phyloP scores from a whole-genome alignment of 2,329 filamentous ascomycete species.

The Fusarium zealandicum region DNA sequence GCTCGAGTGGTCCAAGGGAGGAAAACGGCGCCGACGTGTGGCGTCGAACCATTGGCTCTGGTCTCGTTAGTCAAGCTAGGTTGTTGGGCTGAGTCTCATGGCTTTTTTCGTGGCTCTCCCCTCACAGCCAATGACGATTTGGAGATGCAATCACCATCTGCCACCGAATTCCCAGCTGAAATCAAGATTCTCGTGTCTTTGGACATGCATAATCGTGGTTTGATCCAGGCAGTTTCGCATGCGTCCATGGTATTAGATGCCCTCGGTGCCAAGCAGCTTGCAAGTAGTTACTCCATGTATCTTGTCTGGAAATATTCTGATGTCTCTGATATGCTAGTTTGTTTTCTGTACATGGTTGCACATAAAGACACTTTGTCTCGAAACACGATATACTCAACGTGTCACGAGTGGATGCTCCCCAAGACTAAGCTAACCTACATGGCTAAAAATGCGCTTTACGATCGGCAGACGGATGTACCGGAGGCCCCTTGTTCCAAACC shows the following conservation, averaged over 20 bases:
- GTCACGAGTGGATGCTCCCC: background rate
- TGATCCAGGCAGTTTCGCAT: background rate
- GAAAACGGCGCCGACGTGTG: conserved; percentile 28
- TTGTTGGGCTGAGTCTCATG: conserved; percentile 35
- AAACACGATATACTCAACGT: too few relatives aligned
- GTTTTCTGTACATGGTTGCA: too few relatives aligned
- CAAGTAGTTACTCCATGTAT: too few relatives aligned
- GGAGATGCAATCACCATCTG: conserved; percentile 8
- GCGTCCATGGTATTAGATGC: background rate
- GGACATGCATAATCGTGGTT: background rate
- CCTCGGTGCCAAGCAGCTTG: too few relatives aligned
- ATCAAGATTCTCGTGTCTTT: background rate
- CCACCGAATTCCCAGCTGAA: conserved; percentile 19
- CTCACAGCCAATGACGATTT: conserved; percentile 15
- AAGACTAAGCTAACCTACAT: background rate
- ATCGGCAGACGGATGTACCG: conserved; percentile 4
- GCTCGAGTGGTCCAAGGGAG: conserved; percentile 16
- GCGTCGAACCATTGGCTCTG: conserved; percentile 32
- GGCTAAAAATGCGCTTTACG: background rate
- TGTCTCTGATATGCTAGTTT: too few relatives aligned
- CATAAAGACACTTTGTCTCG: too few relatives aligned
- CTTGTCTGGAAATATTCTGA: too few relatives aligned
- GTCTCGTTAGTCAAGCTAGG: conserved; percentile 17
- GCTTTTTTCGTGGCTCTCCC: conserved; percentile 30
- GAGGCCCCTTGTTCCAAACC: conserved; percentile 11